phyloP scores from a whole-genome alignment of 2,329 filamentous ascomycete species.

The Ophiostoma triangulosporum region DNA sequence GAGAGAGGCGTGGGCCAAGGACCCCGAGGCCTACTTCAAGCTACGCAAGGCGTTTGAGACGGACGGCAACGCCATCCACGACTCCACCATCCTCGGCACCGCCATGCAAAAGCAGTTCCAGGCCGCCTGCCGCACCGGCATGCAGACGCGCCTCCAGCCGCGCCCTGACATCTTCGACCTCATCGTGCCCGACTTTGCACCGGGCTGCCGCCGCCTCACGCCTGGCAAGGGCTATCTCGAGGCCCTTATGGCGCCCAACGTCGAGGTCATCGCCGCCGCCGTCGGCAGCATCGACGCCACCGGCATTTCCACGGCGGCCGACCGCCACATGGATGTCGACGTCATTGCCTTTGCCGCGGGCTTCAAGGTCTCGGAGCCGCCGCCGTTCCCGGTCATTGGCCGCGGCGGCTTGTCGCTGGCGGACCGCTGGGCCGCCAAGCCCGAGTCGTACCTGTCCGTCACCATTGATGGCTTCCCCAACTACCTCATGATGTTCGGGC shows the following conservation, averaged over 20 bases:
- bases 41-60: constrained; percentile 32
- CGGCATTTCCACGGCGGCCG: constrained; percentile 20
- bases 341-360: constrained; percentile 35
- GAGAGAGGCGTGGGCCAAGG: constrained; percentile 22
- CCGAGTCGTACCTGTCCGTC: constrained; percentile 32
- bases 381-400: constrained; percentile 29
- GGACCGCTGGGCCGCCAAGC: constrained; percentile 25
- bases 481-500: constrained; percentile 34
- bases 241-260: constrained; percentile 27
- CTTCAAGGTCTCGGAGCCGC: constrained; percentile 27
- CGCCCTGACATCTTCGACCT: constrained; percentile 31
- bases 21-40: constrained; percentile 25
- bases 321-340: constrained; percentile 22
- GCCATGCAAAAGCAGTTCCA: constrained; percentile 21
- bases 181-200: constrained; percentile 29
- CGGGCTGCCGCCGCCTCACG: constrained; percentile 32
- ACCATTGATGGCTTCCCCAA: constrained; percentile 35
- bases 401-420: constrained; percentile 23
- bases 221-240: constrained; percentile 34
- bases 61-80: constrained; percentile 29
- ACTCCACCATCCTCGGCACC: constrained; percentile 25
- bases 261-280: constrained; percentile 24
- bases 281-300: constrained; percentile 23
- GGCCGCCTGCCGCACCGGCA: constrained; percentile 22
- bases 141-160: constrained; percentile 26